Percentiles rank a stretch among this genome's conserved stretches.
phyloP scores from a whole-genome alignment of 495 filamentous ascomycete genomes.

The Daldinia caldariorum region DNA sequence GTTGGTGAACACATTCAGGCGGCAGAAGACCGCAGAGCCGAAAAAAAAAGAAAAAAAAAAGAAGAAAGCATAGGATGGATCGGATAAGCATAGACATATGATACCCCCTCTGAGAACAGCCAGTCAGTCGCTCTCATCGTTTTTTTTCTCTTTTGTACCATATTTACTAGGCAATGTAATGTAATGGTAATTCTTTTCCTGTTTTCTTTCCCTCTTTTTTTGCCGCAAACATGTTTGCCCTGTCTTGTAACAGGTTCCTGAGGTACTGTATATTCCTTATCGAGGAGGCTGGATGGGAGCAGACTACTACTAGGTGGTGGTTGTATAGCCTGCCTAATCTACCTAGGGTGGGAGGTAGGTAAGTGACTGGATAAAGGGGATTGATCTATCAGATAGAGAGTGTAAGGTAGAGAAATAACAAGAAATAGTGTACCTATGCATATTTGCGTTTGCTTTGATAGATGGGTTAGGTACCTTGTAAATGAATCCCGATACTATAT shows the following conservation, averaged over 20 bases:
- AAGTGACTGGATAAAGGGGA: too few relatives aligned
- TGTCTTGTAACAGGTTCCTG: not conserved
- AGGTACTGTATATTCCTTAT: not conserved
- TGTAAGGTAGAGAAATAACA: too few relatives aligned
- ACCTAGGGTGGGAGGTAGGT: too few relatives aligned
- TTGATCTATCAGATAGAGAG: too few relatives aligned
- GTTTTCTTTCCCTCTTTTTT: not conserved
- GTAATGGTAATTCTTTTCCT: not conserved
- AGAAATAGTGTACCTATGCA: too few relatives aligned
- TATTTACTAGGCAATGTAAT: conserved; percentile 8
- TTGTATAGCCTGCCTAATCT: too few relatives aligned
- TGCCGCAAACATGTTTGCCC: conserved; percentile 2
- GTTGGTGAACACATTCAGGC: conserved; percentile 1
- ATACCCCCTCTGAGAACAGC: conserved; percentile 35
- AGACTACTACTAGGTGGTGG: too few relatives aligned
- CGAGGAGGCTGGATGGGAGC: not conserved
- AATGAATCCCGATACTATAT: too few relatives aligned
- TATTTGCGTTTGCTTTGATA: too few relatives aligned
- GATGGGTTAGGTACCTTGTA: too few relatives aligned
- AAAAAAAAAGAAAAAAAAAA: not conserved
- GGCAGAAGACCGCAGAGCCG: conserved; percentile 9
- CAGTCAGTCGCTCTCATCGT: not conserved
- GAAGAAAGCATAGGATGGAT: conserved; percentile 7
- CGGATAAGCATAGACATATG: conserved; percentile 31
- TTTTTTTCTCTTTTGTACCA: conserved; percentile 11